Evolutionary conservation across 2,329 filamentous ascomycete genomes (phyloP).

Genomic region (Dissoconium aciculare): DNA sequence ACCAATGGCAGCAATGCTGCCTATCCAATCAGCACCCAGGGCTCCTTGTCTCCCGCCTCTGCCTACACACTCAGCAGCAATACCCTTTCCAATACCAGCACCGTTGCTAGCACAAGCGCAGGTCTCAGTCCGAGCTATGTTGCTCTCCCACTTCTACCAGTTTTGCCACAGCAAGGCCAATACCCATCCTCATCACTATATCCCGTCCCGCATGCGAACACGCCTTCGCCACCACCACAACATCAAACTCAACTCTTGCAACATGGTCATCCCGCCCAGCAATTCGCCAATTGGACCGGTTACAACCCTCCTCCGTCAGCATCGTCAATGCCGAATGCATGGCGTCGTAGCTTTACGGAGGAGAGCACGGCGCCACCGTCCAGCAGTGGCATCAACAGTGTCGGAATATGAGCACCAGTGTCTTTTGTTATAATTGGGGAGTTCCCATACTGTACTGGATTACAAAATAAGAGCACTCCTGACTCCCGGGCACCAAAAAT

Average conservation of each 20-base stretch:
- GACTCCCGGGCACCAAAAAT: no score
- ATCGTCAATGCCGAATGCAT: no score
- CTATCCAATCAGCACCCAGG: slow-evolving; percentile 2
- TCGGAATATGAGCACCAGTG: no score
- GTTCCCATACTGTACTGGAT: no score
- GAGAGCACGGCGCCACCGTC: no score
- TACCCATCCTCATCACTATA: slow-evolving; percentile 3
- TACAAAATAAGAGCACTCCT: no score
- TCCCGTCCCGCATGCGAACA: slow-evolving; percentile 1
- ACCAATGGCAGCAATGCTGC: slow-evolving; percentile 13
- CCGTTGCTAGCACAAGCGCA: no score
- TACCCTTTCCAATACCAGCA: not conserved
- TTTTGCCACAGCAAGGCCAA: slow-evolving; percentile 2
- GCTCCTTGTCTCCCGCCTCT: slow-evolving; percentile 4
- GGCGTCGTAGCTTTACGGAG: no score
- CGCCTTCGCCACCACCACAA: not conserved
- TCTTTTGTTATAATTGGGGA: no score
- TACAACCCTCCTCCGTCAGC: slow-evolving; percentile 8
- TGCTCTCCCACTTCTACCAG: not conserved
- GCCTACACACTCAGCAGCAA: not conserved
- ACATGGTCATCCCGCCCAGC: slow-evolving; percentile 7
- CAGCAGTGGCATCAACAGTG: no score
- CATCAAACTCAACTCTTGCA: slow-evolving; percentile 7
- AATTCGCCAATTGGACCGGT: slow-evolving; percentile 20
- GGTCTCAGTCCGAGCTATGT: no score